Conservation (phyloP, 75 land plant species). For the Sequoiadendron giganteum region DNA sequence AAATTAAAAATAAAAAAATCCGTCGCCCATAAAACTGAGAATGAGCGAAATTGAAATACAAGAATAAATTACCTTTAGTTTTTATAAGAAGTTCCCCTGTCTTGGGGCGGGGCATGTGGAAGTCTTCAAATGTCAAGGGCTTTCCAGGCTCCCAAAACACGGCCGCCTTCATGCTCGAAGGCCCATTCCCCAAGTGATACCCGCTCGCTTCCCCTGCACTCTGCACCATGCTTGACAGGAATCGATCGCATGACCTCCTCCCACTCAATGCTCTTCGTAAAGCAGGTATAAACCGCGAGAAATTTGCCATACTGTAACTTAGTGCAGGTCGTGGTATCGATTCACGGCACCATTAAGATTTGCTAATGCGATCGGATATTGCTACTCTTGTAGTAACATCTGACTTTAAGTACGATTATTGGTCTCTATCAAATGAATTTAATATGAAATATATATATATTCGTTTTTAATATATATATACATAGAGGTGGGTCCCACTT, state of each 20-base stretch:
- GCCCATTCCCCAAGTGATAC: constrained; percentile 50
- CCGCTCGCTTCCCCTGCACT: constrained; percentile 18
- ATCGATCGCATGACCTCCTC: neutral
- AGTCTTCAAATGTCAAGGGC: constrained; percentile 88
- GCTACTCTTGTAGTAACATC: neutral
- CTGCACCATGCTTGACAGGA: neutral
- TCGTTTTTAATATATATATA: neutral
- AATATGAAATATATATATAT: no score
- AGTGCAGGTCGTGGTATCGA: neutral
- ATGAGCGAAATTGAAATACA: neutral
- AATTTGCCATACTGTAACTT: neutral
- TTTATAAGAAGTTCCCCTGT: constrained; percentile 82
- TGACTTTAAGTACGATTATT: neutral
- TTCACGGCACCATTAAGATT: neutral
- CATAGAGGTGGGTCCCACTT: no score
- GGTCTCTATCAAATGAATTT: neutral
- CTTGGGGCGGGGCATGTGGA: constrained; percentile 89
- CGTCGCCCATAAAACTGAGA: neutral
- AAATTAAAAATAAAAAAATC: neutral
- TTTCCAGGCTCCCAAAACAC: constrained; percentile 82
- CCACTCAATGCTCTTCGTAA: neutral
- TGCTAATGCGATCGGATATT: neutral
- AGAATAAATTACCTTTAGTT: constrained; percentile 72
- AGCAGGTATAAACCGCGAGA: constrained; percentile 1
- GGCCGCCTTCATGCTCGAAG: constrained; percentile 83